Percentiles rank a stretch among this genome's conserved stretches.
Conservation (phyloP, 495 filamentous ascomycete species). For the Neurospora sp. region DNA sequence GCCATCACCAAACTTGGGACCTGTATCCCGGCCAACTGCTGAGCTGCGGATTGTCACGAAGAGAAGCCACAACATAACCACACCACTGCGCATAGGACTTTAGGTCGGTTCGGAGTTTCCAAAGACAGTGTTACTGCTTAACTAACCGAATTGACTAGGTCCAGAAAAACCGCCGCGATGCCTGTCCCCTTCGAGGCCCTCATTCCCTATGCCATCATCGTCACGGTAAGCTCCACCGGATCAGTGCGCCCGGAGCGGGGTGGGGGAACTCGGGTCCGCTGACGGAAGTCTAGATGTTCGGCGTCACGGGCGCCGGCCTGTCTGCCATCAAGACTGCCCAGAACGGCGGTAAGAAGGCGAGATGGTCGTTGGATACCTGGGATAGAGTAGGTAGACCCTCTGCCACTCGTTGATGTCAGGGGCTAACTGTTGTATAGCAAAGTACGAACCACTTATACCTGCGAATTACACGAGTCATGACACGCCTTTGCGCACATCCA, state of each 20-base stretch:
- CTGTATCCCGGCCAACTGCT: constrained; percentile 1
- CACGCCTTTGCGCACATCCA: constrained; percentile 1
- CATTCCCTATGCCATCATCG: constrained; percentile 86
- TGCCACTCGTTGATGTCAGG: not conserved
- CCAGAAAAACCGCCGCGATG: constrained; percentile 47
- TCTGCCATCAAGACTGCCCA: constrained; percentile 63
- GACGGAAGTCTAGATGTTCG: constrained; percentile 67
- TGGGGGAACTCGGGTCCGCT: constrained; percentile 13
- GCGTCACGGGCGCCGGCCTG: constrained; percentile 66
- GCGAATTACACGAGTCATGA: not conserved
- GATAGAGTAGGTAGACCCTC: constrained; percentile 62
- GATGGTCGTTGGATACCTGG: constrained; percentile 85
- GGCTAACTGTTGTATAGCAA: constrained; percentile 50
- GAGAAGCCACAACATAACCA: constrained; percentile 4
- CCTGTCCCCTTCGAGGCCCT: constrained; percentile 93
- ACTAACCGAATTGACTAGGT: constrained; percentile 17
- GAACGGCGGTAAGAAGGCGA: constrained; percentile 79
- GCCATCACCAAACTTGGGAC: not conserved
- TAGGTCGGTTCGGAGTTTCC: constrained; percentile 9
- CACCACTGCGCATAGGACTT: constrained; percentile 8
- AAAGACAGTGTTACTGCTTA: not conserved
- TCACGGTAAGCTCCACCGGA: constrained; percentile 51
- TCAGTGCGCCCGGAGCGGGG: constrained; percentile 9
- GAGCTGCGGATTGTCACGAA: constrained; percentile 8
- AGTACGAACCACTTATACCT: constrained; percentile 43